Evolutionary conservation across 495 filamentous ascomycete species (phyloP), one percentile per base, ranked within the genome.

Genomic region (Hypoxylon cercidicola): DNA sequence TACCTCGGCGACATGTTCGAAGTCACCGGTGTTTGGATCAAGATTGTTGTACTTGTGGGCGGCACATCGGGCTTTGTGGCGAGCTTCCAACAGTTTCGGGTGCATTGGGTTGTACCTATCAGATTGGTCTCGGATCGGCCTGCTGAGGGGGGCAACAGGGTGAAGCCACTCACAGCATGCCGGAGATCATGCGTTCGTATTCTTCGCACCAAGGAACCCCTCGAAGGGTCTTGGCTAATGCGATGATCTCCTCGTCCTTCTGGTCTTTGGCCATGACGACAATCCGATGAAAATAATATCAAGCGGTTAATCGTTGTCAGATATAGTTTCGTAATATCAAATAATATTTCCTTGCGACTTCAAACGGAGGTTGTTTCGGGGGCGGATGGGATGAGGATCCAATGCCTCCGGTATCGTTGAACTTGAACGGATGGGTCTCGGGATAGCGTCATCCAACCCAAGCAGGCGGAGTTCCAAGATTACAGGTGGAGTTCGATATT

Each of bases 141-240:
- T 41, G 7, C 20, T 8, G 48, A 12, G 25, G 25, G 25, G 25
- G 25, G 25, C 25, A 7, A 28, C 25, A 7, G 7, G 25, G 25
- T 28, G 25, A 28, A 28, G 25, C 25, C 25, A 68, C 72, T 37
- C 67, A 82, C 81, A 82, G 66, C 81, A 84, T 82, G 1, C 82
- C 81, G 0, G 81, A 84, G 35, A 84, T 80, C 83, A 85, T 85
- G 15, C 79, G 76, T 64, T 84, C 82, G 50, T 83, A 84, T 40
- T 84, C 79, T 10, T 82, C 79, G 48, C 81, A 77, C 75, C 78
- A 75, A 2, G 78, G 78, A 0, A 81, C 67, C 28, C 79, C 61
- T 35, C 69, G 52, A 7, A 86, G 70, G 13, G 50, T 64, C 25
- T 70, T 79, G 15, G 83, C 79, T 23, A 78, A 62, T 35, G 74